Evolutionary conservation across 805 yeast genomes (phyloP).

Genomic region (Kazachstania kunashirensis): DNA sequence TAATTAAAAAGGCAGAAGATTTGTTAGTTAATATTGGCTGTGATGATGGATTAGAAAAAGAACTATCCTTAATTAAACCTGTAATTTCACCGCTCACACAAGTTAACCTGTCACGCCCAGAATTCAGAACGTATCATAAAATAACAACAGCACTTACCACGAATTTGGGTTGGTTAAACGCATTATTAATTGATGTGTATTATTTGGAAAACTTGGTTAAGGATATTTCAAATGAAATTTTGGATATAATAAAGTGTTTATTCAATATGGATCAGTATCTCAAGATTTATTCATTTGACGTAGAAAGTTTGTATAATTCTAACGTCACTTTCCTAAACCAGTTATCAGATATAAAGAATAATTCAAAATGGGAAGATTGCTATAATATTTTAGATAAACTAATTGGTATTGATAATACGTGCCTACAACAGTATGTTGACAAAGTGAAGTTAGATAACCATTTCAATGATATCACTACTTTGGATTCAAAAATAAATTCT

Average conservation of each 20-base stretch:
- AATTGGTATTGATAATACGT: conserved; percentile 3
- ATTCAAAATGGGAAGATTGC: conserved; percentile 33
- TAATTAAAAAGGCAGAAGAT: too few relatives aligned
- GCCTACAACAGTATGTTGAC: conserved; percentile 14
- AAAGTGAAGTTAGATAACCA: conserved; percentile 4
- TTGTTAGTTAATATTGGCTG: too few relatives aligned
- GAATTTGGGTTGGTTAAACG: conserved; percentile 44
- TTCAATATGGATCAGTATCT: conserved; percentile 41
- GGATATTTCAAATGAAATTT: conserved; percentile 30
- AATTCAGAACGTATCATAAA: conserved; percentile 10
- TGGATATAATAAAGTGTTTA: conserved; percentile 37
- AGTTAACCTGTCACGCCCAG: neutral
- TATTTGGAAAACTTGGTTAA: conserved; percentile 26
- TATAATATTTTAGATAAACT: conserved; percentile 18
- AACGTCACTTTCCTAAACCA: conserved; percentile 32
- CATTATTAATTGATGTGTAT: conserved; percentile 35
- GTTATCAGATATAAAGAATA: conserved; percentile 35
- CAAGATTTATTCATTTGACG: conserved; percentile 40
- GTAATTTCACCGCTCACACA: conserved; percentile 16
- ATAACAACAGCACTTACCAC: conserved; percentile 33
- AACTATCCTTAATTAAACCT: conserved; percentile 23
- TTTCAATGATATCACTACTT: conserved; percentile 4
- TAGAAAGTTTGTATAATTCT: conserved; percentile 36
- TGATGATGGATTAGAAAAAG: too few relatives aligned
- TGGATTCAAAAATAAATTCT: conserved; percentile 10